These are phyloP conservation scores for Mucor plumbeus DNA, from an alignment of 371 early-diverging fungal genomes.

Conservation along the genomic window DNA sequence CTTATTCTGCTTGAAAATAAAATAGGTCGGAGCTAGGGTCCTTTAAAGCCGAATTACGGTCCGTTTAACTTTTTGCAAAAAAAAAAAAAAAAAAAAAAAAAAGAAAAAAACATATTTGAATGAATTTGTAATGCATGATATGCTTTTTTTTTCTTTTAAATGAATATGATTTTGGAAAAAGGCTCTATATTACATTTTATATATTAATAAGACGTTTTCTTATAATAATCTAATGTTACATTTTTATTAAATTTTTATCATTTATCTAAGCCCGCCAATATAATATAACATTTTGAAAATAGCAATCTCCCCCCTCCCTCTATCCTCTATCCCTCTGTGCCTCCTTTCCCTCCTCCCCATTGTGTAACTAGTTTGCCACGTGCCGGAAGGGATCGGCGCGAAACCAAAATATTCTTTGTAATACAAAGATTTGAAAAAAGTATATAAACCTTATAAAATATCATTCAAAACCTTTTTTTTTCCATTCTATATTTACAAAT, in stretches of 20 bases:
- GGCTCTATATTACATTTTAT: too few relatives aligned
- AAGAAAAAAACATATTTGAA: background rate
- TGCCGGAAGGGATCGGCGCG: slow-evolving; percentile 27
- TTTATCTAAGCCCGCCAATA: slow-evolving; percentile 3
- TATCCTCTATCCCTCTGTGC: background rate
- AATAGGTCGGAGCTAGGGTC: background rate
- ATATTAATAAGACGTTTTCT: background rate
- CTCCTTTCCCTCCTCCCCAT: background rate
- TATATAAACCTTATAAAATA: background rate
- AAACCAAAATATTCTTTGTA: slow-evolving; percentile 8
- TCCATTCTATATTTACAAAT: background rate
- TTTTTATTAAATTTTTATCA: background rate
- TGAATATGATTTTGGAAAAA: too few relatives aligned
- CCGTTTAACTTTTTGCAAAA: slow-evolving; percentile 10
- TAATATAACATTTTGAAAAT: background rate
- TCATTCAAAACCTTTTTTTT: background rate
- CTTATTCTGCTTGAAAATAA: background rate
- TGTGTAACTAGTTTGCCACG: slow-evolving; percentile 19
- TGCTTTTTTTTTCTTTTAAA: too few relatives aligned
- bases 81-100: too few relatives aligned
- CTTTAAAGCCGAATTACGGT: slow-evolving; percentile 10
- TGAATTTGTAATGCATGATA: too few relatives aligned
- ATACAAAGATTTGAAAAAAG: background rate
- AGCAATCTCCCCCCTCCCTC: background rate
- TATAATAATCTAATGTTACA: background rate